Percentiles rank a stretch among this genome's conserved stretches.
These are phyloP conservation scores for Lecanicillium sp. DNA, from an alignment of 2,329 filamentous ascomycete species.

Conservation along the genomic window DNA sequence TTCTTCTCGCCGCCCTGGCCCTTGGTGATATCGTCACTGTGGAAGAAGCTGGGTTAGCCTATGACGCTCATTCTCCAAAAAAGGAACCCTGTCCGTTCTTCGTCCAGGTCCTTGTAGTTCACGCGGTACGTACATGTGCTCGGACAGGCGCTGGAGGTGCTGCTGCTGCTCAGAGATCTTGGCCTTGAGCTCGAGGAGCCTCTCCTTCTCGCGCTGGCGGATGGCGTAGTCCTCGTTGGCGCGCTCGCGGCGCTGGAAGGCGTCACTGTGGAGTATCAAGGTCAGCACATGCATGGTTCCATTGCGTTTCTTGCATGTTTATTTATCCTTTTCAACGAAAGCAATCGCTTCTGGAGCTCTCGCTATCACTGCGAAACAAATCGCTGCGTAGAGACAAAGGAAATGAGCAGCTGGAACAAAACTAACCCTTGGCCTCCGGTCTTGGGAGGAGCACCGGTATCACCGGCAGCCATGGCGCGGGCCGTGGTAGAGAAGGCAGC, in stretches of 20 bases:
- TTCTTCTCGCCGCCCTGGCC: constrained; percentile 61
- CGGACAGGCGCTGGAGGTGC: constrained; percentile 76
- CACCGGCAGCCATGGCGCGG: constrained; percentile 60
- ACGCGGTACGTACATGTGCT: constrained; percentile 65
- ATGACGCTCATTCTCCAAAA: too few species aligned
- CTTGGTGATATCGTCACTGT: constrained; percentile 70
- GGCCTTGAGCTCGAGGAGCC: constrained; percentile 70
- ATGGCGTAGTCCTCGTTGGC: constrained; percentile 82
- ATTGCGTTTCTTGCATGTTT: not conserved
- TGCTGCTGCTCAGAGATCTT: constrained; percentile 70
- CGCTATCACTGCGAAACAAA: too few species aligned
- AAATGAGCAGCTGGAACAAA: not conserved
- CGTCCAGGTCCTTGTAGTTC: too few species aligned
- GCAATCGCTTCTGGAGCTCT: too few species aligned
- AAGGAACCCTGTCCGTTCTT: too few species aligned
- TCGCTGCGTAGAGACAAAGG: constrained; percentile 2
- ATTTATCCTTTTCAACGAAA: not conserved
- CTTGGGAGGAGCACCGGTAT: constrained; percentile 55
- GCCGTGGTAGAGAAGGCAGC: constrained; percentile 57
- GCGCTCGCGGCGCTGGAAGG: constrained; percentile 86
- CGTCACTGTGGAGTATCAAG: constrained; percentile 56
- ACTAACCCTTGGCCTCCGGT: constrained; percentile 47
- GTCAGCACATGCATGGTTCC: not conserved
- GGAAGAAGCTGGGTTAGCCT: constrained; percentile 1
- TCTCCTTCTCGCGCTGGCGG: constrained; percentile 80